These are phyloP conservation scores for Leccinum broughii DNA, from an alignment of 768 basidiomycete species.

Conservation along the genomic window DNA sequence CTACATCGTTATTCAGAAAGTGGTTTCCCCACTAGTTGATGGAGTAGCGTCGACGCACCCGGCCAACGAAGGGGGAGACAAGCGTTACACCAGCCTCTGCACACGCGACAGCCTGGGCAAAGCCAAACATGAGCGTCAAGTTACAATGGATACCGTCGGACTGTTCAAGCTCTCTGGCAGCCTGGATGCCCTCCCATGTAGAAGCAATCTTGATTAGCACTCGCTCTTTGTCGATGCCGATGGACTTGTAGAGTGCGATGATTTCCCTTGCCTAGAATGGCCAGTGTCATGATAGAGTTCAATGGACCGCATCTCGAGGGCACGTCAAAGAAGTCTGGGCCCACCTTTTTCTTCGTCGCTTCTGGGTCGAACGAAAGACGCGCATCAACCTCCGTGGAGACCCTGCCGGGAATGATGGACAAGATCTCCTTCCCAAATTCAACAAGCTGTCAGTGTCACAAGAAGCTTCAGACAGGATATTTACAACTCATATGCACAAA, in stretches of 20 bases:
- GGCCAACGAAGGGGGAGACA: slow-evolving; percentile 96
- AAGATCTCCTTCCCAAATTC: slow-evolving; percentile 96
- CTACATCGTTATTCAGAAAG: slow-evolving; percentile 38
- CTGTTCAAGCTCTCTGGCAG: slow-evolving; percentile 87
- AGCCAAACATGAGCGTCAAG: slow-evolving; percentile 95
- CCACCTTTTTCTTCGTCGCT: slow-evolving; percentile 79
- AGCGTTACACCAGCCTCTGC: slow-evolving; percentile 96
- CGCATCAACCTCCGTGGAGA: slow-evolving; percentile 97
- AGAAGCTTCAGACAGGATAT: neutral
- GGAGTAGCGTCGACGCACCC: slow-evolving; percentile 50
- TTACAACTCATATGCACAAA: neutral
- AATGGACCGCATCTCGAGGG: neutral
- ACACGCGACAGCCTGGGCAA: slow-evolving; percentile 94
- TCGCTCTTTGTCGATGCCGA: slow-evolving; percentile 88
- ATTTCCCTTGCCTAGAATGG: slow-evolving; percentile 63
- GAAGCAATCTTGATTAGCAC: slow-evolving; percentile 98
- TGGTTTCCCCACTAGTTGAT: slow-evolving; percentile 33
- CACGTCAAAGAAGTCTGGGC: neutral
- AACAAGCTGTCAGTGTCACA: slow-evolving; percentile 46
- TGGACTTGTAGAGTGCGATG: slow-evolving; percentile 86
- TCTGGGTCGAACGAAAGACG: slow-evolving; percentile 92
- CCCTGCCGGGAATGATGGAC: slow-evolving; percentile 90
- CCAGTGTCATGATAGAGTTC: neutral
- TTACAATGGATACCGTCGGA: slow-evolving; percentile 95
- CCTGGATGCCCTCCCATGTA: slow-evolving; percentile 99